Evolutionary conservation across 2,329 filamentous ascomycete genomes (phyloP).

Genomic region (Talaromyces funiculosus): DNA sequence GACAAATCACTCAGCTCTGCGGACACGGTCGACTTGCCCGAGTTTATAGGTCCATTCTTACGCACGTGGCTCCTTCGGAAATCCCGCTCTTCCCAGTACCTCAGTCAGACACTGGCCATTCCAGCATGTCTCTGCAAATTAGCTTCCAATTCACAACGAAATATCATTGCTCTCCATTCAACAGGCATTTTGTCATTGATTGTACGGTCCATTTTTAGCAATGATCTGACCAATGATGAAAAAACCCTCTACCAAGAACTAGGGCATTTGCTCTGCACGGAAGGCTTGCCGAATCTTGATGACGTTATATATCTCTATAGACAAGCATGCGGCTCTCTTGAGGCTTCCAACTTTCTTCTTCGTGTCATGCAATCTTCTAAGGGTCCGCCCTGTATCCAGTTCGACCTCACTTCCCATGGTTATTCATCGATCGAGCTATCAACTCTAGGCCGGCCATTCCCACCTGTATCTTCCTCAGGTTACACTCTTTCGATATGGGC

Average conservation of each 20-base stretch:
- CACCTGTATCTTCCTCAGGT: slow-evolving; percentile 68
- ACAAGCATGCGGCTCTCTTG: slow-evolving; percentile 47
- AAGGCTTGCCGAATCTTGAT: slow-evolving; percentile 73
- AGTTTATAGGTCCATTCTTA: slow-evolving; percentile 35
- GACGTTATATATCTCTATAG: slow-evolving; percentile 73
- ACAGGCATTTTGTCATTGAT: slow-evolving; percentile 65
- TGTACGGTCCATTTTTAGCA: slow-evolving; percentile 57
- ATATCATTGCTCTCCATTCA: slow-evolving; percentile 64
- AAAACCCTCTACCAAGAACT: slow-evolving; percentile 58
- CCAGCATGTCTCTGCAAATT: slow-evolving; percentile 58
- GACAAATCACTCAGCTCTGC: slow-evolving; percentile 35
- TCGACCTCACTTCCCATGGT: slow-evolving; percentile 82
- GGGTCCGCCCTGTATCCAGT: slow-evolving; percentile 81
- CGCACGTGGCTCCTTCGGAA: slow-evolving; percentile 54
- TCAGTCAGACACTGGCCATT: slow-evolving; percentile 49
- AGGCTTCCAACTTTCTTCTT: slow-evolving; percentile 64
- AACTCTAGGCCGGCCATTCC: slow-evolving; percentile 78
- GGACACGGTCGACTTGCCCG: slow-evolving; percentile 39
- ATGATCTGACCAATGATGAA: slow-evolving; percentile 52
- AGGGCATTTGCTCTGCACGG: slow-evolving; percentile 61
- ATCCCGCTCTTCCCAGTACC: slow-evolving; percentile 46
- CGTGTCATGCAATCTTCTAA: slow-evolving; percentile 68
- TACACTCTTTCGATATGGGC: slow-evolving; percentile 92
- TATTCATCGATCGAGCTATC: slow-evolving; percentile 86
- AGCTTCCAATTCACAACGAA: slow-evolving; percentile 59